These are phyloP conservation scores for Lactifluus pinguis DNA, from an alignment of 768 basidiomycete species.

Conservation along the genomic window DNA sequence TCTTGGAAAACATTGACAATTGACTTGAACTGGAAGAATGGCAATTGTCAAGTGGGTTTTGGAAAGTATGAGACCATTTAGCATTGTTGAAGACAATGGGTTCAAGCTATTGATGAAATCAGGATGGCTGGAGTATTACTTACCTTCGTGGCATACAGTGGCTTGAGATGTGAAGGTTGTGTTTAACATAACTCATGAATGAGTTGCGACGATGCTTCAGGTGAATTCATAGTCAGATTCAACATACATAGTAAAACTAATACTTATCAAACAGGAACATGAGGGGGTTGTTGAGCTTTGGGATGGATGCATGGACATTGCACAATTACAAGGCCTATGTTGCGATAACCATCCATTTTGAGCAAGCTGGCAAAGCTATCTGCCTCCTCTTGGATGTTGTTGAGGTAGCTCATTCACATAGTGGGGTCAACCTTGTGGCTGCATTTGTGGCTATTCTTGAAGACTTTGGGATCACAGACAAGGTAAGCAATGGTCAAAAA, in stretches of 20 bases:
- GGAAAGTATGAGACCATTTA: conserved; percentile 27
- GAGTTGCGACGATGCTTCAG: conserved; percentile 20
- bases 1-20: no score
- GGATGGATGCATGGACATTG: conserved; percentile 32
- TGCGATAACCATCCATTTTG: conserved; percentile 28
- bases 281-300: conserved; percentile 27
- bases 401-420: conserved; percentile 30
- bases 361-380: conserved; percentile 24
- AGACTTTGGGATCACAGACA: conserved; percentile 24
- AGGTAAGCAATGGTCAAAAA: conserved; percentile 24
- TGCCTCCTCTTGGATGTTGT: conserved; percentile 30
- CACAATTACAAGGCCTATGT: conserved; percentile 29
- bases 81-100: conserved; percentile 28
- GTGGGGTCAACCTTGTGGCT: conserved; percentile 24
- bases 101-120: conserved; percentile 28
- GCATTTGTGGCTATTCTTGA: conserved; percentile 22
- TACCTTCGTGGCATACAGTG: conserved; percentile 29
- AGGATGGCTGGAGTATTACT: conserved; percentile 26
- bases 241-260: no score
- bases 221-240: background rate
- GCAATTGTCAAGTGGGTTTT: conserved; percentile 31
- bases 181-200: conserved; percentile 19
- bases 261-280: conserved; percentile 22
- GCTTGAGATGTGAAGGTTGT: conserved; percentile 26
- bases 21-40: no score